A percentile compares a stretch with the other conserved stretches of the same genome.
Conservation (phyloP, 2,329 filamentous ascomycete species). For the Neopestalotiopsis clavispora region DNA sequence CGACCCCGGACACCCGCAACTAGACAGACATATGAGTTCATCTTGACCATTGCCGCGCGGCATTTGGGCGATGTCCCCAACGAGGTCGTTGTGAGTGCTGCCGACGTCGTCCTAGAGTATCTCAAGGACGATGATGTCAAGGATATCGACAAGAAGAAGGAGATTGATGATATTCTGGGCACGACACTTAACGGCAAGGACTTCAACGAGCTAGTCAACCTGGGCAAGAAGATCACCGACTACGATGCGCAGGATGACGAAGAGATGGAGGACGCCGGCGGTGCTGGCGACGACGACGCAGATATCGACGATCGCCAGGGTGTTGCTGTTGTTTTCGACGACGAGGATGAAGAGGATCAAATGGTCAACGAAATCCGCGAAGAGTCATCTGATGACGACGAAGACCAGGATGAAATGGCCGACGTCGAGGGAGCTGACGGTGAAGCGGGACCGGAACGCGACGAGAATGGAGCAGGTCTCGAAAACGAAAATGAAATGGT, state of each 20-base stretch:
- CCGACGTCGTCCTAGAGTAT: slow-evolving; percentile 87
- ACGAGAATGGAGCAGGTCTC: slow-evolving; percentile 53
- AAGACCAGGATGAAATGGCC: slow-evolving; percentile 60
- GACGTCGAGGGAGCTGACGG: slow-evolving; percentile 58
- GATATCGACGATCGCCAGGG: slow-evolving; percentile 94
- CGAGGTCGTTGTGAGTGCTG: slow-evolving; percentile 89
- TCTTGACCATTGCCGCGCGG: slow-evolving; percentile 86
- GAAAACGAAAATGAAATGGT: slow-evolving; percentile 79
- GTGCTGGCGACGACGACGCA: slow-evolving; percentile 66
- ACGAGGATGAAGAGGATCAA: slow-evolving; percentile 81
- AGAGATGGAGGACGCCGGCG: slow-evolving; percentile 74
- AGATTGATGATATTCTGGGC: slow-evolving; percentile 93
- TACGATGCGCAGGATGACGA: slow-evolving; percentile 97
- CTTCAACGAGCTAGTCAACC: slow-evolving; percentile 95
- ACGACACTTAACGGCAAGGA: slow-evolving; percentile 81
- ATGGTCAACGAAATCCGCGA: slow-evolving; percentile 88
- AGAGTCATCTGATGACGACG: slow-evolving; percentile 81
- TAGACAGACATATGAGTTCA: slow-evolving; percentile 90
- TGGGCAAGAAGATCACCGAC: slow-evolving; percentile 98
- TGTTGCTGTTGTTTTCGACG: slow-evolving; percentile 96
- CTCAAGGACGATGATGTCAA: slow-evolving; percentile 96
- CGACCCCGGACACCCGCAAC: slow-evolving; percentile 90
- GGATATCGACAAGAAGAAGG: slow-evolving; percentile 97
- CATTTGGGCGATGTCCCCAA: slow-evolving; percentile 92
- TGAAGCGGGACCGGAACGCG: slow-evolving; percentile 51